phyloP scores from a whole-genome alignment of 768 basidiomycete genomes.

The Kwoniella sp. region DNA sequence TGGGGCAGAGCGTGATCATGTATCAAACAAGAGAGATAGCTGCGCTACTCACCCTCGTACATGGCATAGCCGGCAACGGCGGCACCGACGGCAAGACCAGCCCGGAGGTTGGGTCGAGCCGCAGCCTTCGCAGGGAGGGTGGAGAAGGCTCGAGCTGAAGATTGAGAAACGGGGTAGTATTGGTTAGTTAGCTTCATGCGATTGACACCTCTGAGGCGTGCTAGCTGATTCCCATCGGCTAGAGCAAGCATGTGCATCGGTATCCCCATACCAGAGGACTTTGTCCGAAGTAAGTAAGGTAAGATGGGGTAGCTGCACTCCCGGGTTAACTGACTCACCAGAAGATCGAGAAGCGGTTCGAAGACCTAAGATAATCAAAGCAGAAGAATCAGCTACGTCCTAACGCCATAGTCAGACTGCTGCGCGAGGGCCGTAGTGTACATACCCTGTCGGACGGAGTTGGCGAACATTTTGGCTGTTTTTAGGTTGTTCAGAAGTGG shows the following conservation, averaged over 20 bases:
- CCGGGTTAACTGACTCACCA: conserved; percentile 32
- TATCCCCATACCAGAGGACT: too few species aligned
- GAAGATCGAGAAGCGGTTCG: conserved; percentile 47
- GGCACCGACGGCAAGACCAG: conserved; percentile 35
- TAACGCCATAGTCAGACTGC: too few species aligned
- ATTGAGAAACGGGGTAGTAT: too few species aligned
- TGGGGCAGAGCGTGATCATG: too few species aligned
- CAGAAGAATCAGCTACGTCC: too few species aligned
- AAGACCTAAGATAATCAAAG: conserved; percentile 26
- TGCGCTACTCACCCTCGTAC: conserved; percentile 35
- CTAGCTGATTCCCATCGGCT: too few species aligned
- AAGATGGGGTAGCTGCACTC: too few species aligned
- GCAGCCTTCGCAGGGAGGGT: conserved; percentile 36
- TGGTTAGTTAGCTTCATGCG: too few species aligned
- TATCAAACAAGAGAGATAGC: too few species aligned
- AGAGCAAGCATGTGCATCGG: too few species aligned
- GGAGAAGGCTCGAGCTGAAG: conserved; percentile 44
- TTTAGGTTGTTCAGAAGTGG: conserved; percentile 5
- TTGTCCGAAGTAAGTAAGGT: too few species aligned
- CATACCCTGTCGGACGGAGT: conserved; percentile 41
- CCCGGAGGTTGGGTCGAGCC: conserved; percentile 20
- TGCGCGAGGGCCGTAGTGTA: neutral
- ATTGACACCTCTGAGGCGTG: too few species aligned
- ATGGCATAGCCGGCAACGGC: conserved; percentile 35
- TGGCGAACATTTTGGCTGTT: conserved; percentile 38